A percentile compares a stretch with the other conserved stretches of the same genome.
Evolutionary conservation across 1,284 basidiomycete species (phyloP).

Genomic region (Serendipita sp.): DNA sequence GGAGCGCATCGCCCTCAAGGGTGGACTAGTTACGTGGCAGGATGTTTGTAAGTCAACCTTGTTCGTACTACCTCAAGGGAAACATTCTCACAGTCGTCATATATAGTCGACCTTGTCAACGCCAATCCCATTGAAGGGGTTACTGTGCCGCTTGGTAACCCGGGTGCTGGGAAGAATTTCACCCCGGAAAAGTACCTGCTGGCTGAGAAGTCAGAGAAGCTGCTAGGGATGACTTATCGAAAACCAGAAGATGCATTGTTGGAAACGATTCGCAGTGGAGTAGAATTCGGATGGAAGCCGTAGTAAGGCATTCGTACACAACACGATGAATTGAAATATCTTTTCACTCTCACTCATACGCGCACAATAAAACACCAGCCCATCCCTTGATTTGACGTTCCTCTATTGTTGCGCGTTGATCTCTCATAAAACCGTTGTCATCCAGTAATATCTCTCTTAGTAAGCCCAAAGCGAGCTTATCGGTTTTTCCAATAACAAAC

Average conservation of each 20-base stretch:
- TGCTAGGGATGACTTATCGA: neutral
- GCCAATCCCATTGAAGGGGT: neutral
- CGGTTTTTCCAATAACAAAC: no score
- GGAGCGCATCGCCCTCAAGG: neutral
- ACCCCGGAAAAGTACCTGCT: neutral
- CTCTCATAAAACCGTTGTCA: no score
- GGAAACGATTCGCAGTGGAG: neutral
- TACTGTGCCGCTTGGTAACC: neutral
- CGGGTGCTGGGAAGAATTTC: neutral
- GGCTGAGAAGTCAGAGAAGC: neutral
- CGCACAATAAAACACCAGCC: no score
- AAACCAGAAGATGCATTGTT: neutral
- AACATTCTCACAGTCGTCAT: neutral
- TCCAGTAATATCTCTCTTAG: no score
- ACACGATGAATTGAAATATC: no score
- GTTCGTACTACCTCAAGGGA: neutral
- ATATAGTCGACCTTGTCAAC: neutral
- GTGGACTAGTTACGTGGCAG: neutral
- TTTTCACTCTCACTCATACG: no score
- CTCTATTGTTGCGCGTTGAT: no score
- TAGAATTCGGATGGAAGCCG: neutral
- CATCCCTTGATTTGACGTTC: no score
- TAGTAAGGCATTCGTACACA: no score
- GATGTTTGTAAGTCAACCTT: neutral
- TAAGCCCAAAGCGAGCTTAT: no score